phyloP scores from a whole-genome alignment of 1,139 yeast genomes.

The Protomyces macrosporus region DNA sequence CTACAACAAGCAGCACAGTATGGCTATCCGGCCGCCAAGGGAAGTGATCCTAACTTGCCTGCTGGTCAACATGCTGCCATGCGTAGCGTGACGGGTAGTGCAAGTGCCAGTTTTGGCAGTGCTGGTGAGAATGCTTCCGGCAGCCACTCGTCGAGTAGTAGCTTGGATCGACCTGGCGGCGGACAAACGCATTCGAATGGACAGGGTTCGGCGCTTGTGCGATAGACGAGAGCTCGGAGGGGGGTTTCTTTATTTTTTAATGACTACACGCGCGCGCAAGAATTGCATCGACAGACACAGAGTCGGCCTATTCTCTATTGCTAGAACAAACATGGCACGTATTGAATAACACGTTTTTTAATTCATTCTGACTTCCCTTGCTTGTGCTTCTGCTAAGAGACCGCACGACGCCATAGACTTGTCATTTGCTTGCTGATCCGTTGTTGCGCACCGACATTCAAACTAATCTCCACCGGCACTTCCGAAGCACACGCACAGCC shows the following conservation, averaged over 20 bases:
- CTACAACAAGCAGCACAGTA: not conserved
- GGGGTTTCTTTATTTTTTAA: no score
- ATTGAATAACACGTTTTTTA: no score
- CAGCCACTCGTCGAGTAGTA: slow-evolving; percentile 22
- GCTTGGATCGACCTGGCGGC: slow-evolving; percentile 1
- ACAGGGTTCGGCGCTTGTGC: no score
- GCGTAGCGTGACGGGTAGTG: slow-evolving; percentile 21
- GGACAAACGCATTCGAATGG: no score
- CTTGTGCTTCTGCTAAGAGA: no score
- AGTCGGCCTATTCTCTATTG: no score
- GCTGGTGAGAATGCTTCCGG: slow-evolving; percentile 21
- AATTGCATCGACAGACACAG: no score
- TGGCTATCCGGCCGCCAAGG: slow-evolving; percentile 7
- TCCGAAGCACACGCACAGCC: not conserved
- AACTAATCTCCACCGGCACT: not conserved
- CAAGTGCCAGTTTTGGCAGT: slow-evolving; percentile 23
- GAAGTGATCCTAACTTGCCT: slow-evolving; percentile 1
- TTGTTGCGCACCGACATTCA: not conserved
- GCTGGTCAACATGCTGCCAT: not conserved
- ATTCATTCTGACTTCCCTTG: no score
- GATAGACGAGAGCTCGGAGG: no score
- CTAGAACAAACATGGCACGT: no score
- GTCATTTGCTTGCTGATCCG: not conserved
- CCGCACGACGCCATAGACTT: not conserved
- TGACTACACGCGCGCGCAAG: no score